Base-by-base conservation (phyloP, 768 basidiomycete genomes). In the Clavaria fumosa region DNA sequence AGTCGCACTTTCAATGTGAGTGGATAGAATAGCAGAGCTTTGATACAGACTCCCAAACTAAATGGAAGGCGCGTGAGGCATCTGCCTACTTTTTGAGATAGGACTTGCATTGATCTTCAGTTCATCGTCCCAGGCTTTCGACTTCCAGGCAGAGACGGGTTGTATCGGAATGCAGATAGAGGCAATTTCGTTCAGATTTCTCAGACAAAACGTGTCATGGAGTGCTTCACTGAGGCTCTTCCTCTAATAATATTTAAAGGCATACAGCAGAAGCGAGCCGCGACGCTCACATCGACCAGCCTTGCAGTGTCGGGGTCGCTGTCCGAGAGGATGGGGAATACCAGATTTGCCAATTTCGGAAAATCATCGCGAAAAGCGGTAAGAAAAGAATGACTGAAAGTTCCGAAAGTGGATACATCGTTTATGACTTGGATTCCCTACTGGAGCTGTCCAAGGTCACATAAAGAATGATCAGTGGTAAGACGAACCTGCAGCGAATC, bases 381-480 rank as follows among this genome's bases (percentile, higher is more conserved):
- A 28, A 85, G 55, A 33, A 86, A 64, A 2, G 71, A 61, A 36
- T 64, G 43, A 5, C 67, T 66, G 50, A 85, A 82, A 5, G 71
- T 66, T 2, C 80, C 82, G 44, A 84, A 85, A 0, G 58, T 64
- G 0, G 63, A 49, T 20, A 66, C 68, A 45, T 82, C 78, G 42
- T 70, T 67, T 27, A 70, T 65, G 34, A 80, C 51, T 58, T 86
- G 81, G 10, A 83, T 43, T 4, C 83, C 83, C 78, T 85, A 44
- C 11, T 6, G 42, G 9, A 22, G 30, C 21, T 23, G 34, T 31
- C 14, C 4, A n/a, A n/a, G n/a, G n/a, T n/a, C n/a, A n/a, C n/a
- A n/a, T n/a, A n/a, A n/a, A n/a, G n/a, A n/a, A n/a, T n/a, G n/a
- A n/a, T n/a, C n/a, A n/a, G n/a, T n/a, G n/a, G n/a, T n/a, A 37